Evolutionary conservation across 805 yeast species (phyloP).

Genomic region (Wickerhamiella occidentalis): DNA sequence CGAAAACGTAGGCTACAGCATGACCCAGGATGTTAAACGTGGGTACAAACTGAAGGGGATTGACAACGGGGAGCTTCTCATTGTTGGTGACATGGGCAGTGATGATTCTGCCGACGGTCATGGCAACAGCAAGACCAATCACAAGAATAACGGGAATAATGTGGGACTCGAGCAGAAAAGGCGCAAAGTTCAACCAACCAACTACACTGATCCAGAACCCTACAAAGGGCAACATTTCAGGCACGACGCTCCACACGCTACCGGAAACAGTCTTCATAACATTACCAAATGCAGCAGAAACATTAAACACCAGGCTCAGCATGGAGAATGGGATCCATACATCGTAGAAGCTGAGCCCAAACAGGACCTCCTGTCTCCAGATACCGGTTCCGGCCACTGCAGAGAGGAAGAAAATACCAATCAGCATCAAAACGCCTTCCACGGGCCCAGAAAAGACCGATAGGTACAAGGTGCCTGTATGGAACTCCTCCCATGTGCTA

Average conservation of each 20-base stretch:
- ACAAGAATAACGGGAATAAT: slow-evolving; percentile 49
- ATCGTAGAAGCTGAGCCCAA: slow-evolving; percentile 31
- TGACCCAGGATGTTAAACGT: slow-evolving; percentile 53
- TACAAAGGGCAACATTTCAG: slow-evolving; percentile 52
- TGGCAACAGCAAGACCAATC: slow-evolving; percentile 66
- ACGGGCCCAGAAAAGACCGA: slow-evolving; percentile 87
- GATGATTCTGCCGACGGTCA: slow-evolving; percentile 82
- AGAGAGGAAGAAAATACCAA: slow-evolving; percentile 43
- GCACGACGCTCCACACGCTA: slow-evolving; percentile 29
- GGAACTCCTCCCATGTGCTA: slow-evolving; percentile 93
- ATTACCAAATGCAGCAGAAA: slow-evolving; percentile 45
- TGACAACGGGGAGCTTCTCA: slow-evolving; percentile 48
- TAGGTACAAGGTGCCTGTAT: slow-evolving; percentile 69
- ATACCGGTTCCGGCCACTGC: slow-evolving; percentile 57
- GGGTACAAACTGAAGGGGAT: slow-evolving; percentile 46
- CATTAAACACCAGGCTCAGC: slow-evolving; percentile 43
- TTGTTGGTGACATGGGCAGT: slow-evolving; percentile 75
- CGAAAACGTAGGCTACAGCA: slow-evolving; percentile 37
- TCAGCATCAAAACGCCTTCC: slow-evolving; percentile 70
- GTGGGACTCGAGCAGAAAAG: slow-evolving; percentile 30
- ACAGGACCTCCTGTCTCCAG: slow-evolving; percentile 43
- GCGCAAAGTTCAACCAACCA: slow-evolving; percentile 36
- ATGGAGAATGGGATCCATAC: slow-evolving; percentile 20
- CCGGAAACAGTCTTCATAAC: slow-evolving; percentile 30
- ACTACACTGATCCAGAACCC: slow-evolving; percentile 42